Base-by-base conservation (phyloP, 2,329 filamentous ascomycete genomes). In the Calonectria hawksworthii region DNA sequence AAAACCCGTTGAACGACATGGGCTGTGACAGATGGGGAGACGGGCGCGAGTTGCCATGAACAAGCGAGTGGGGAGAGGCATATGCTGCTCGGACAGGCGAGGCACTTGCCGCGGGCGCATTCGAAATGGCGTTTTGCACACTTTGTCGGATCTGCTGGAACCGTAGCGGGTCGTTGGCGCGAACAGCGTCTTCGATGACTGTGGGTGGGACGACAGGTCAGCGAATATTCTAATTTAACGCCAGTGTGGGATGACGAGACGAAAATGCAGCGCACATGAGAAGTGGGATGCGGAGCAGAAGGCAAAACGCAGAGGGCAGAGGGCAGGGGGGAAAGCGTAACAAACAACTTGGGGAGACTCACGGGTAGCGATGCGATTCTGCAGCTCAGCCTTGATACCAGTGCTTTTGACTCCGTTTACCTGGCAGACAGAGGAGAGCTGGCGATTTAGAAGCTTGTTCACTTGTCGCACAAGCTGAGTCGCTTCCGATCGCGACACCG, bases 301-400 rank as follows among this genome's bases (percentile, higher is more conserved):
- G 16, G 8, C 47, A 68, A 52, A 52, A 21, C 8, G 28, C 38
- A 21, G 36, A 64, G 21, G 14, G 32, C 36, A 32, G 14, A 52
- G 23, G 18, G 13, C 2, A 7, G 64, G 30, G 23, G 47, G 16
- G 23, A 52, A 23, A 3, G n/a, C 41, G n/a, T 18, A 28, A 18
- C 32, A 47, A 54, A 14, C 23, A 28, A 36, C 26, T 18, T 11
- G 44, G 26, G 41, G 69, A 69, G 47, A 92, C 94, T 86, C 89
- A 99, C 97, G 91, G 74, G 91, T 88, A 76, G 94, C 91, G 75
- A 98, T 94, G 80, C 96, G 93, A 73, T 88, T 87, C 85, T 98
- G 96, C 74, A 99, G 88, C 52, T 94, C 91, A 41, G 92, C 92
- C 88, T 99, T 99, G 81, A 97, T 93, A 26, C 97, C 97, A 34